Evolutionary conservation across 495 filamentous ascomycete genomes (phyloP), one percentile per base, ranked within the genome.

Genomic region (Penicillium taxi): DNA sequence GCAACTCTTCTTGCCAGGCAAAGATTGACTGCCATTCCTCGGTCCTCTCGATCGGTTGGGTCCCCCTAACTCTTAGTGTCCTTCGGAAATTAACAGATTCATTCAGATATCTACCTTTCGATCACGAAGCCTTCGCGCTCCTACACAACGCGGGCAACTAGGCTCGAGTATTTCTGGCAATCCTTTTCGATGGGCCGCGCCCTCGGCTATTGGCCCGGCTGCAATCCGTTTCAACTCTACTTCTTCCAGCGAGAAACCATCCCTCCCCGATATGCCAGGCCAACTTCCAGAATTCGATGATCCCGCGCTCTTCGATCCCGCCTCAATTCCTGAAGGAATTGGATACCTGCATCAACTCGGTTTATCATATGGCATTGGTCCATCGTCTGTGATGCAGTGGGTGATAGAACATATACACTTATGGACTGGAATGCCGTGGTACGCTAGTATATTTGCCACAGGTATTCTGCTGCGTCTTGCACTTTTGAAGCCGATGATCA

Each of bases 291-390:
- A 41, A 2, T n/a, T 44, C 9, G 29, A 41, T 6, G 55, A 60
- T 22, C 30, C 63, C 6, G 35, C 52, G 9, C 58, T 62, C 18
- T 35, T 74, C 3, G 64, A 64, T 34, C 58, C 67, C 34, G 52
- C 53, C 17, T 50, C 67, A 19, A 71, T 84, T 26, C 74, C 82
- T 13, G 82, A 86, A 44, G 66, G 75, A 13, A 79, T 91, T 41
- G 91, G 91, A 33, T 95, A 85, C 48, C 69, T 98, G 33, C 81
- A 84, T 47, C 72, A 74, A 1, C 62, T 95, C 14, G 91, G 91
- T 1, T 61, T 96, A 14, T 86, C 95, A 44, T 96, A 77, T 50
- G 86, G 88, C 50, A 87, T 67, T 67, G 89, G 91, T 15, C 71
- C 80, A 2, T 81, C 84, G 0, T 52, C 77, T 1, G 40, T 74